These are phyloP conservation scores for Aspergillus persii DNA, from an alignment of 2,329 filamentous ascomycete genomes.

Conservation along the genomic window DNA sequence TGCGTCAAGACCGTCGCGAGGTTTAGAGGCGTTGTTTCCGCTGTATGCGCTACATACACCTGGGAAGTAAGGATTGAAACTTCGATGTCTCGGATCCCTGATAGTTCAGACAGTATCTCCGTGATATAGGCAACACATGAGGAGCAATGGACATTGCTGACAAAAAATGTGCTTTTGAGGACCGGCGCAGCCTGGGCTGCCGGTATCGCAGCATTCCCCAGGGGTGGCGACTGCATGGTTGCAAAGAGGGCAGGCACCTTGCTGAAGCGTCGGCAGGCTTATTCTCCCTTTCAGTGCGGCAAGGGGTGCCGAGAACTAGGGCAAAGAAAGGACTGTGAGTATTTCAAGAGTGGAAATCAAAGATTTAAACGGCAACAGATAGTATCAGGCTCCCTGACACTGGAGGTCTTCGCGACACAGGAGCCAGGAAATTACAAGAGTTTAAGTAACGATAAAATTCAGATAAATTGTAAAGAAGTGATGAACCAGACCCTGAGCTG, in stretches of 20 bases:
- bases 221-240: slow-evolving; percentile 17
- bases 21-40: slow-evolving; percentile 27
- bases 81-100: slow-evolving; percentile 36
- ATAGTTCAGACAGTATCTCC: slow-evolving; percentile 40
- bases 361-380: too few relatives aligned
- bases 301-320: too few relatives aligned
- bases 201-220: slow-evolving; percentile 1
- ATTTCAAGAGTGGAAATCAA: not conserved
- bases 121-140: slow-evolving; percentile 48
- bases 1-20: slow-evolving; percentile 41
- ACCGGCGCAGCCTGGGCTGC: slow-evolving; percentile 12
- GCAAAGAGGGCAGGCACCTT: not conserved
- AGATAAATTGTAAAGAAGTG: too few relatives aligned
- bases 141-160: slow-evolving; percentile 50
- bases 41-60: slow-evolving; percentile 41
- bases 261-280: not conserved
- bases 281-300: not conserved
- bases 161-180: slow-evolving; percentile 38
- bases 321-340: not conserved
- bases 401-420: too few relatives aligned
- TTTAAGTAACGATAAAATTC: too few relatives aligned
- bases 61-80: slow-evolving; percentile 46
- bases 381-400: too few relatives aligned
- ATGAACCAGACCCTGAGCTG: too few relatives aligned
- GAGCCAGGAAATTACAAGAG: too few relatives aligned